Evolutionary conservation across 176 grass and related monocot species (phyloP).

Genomic region (Cymbopogon citratus): DNA sequence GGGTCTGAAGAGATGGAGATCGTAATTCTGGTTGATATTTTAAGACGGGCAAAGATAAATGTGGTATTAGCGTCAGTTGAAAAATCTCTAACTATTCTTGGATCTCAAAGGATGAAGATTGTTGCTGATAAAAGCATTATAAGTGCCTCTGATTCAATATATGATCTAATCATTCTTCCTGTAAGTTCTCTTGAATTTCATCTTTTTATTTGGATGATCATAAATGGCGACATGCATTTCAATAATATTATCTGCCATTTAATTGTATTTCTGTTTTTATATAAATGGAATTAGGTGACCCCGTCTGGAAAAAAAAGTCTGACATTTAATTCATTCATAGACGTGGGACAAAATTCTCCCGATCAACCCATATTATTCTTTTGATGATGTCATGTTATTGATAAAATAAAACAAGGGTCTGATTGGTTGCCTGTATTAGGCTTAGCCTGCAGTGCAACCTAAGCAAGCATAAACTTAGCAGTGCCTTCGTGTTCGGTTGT

Average conservation of each 20-base stretch:
- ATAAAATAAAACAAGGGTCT: background rate
- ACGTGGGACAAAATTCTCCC: background rate
- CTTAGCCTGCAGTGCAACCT: no score
- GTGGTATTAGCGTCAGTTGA: conserved; percentile 83
- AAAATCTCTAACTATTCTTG: conserved; percentile 53
- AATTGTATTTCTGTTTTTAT: no score
- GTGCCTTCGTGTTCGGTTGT: no score
- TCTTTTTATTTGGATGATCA: no score
- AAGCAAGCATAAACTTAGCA: no score
- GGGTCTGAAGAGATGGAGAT: conserved; percentile 92
- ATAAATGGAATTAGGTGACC: no score
- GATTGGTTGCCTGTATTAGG: background rate
- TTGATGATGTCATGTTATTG: background rate
- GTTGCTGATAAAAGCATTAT: conserved; percentile 68
- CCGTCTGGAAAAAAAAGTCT: no score
- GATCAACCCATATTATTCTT: background rate
- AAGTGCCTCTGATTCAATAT: conserved; percentile 59
- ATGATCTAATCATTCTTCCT: conserved; percentile 90
- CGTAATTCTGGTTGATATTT: conserved; percentile 67
- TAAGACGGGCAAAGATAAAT: conserved; percentile 80
- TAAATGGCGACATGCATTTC: background rate
- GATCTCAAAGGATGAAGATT: conserved; percentile 62
- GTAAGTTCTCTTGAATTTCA: conserved; percentile 37
- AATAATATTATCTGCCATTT: conserved; percentile 6
- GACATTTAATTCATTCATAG: background rate